Conservation (phyloP, 2,329 filamentous ascomycete species). For the Exophiala aquamarina region DNA sequence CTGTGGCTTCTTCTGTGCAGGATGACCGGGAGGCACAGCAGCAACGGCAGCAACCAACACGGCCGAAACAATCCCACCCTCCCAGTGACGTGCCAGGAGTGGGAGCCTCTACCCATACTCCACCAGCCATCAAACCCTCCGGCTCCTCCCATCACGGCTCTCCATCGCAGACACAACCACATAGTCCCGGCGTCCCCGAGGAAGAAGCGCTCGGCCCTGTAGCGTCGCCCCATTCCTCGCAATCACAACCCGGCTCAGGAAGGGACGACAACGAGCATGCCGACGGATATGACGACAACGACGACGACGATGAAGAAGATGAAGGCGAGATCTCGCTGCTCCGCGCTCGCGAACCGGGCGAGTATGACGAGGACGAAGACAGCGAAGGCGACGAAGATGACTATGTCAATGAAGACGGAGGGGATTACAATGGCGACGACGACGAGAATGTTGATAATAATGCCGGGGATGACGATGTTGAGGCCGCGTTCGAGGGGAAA, state of each 20-base stretch:
- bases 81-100: no score
- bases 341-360: background rate
- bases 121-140: background rate
- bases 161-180: no score
- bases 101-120: background rate
- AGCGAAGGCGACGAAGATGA: slow-evolving; percentile 13
- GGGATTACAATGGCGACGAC: slow-evolving; percentile 8
- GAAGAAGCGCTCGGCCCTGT: slow-evolving; percentile 1
- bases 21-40: no score
- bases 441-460: slow-evolving; percentile 12
- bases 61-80: no score
- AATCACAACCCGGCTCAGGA: background rate
- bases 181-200: background rate
- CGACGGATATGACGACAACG: slow-evolving; percentile 8
- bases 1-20: background rate
- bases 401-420: slow-evolving; percentile 12
- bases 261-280: slow-evolving; percentile 1
- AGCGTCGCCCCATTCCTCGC: background rate
- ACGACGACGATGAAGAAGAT: slow-evolving; percentile 1
- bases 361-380: slow-evolving; percentile 11
- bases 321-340: background rate
- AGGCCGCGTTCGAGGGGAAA: slow-evolving; percentile 23
- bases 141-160: background rate
- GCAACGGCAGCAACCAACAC: no score
- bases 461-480: slow-evolving; percentile 16